phyloP scores from a whole-genome alignment of 164 flowering plant genomes.

The Saururus chinensis region DNA sequence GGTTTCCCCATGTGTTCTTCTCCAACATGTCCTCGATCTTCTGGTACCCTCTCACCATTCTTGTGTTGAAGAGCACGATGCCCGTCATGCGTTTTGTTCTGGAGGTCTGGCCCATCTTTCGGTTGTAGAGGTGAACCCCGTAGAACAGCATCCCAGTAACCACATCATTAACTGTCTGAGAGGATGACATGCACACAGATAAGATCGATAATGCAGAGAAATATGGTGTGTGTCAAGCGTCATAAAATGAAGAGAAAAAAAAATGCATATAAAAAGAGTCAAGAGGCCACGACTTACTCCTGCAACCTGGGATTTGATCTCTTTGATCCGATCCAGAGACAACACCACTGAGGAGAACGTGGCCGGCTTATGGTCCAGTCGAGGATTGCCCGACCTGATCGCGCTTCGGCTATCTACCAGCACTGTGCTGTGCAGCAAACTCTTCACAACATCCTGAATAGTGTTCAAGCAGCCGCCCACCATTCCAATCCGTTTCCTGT shows the following conservation, averaged over 20 bases:
- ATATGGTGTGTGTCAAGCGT: too few relatives aligned
- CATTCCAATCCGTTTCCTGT: neutral
- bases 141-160: slow-evolving; percentile 32
- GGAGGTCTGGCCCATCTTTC: slow-evolving; percentile 8
- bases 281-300: slow-evolving; percentile 25
- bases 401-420: slow-evolving; percentile 34
- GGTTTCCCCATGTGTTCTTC: slow-evolving; percentile 31
- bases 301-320: slow-evolving; percentile 34
- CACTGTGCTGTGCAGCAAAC: slow-evolving; percentile 23
- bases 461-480: slow-evolving; percentile 11
- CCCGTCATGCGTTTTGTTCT: slow-evolving; percentile 24
- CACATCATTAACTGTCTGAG: slow-evolving; percentile 51
- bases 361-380: slow-evolving; percentile 21
- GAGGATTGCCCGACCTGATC: slow-evolving; percentile 28
- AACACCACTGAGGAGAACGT: slow-evolving; percentile 13
- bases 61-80: slow-evolving; percentile 43
- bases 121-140: slow-evolving; percentile 46
- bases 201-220: too few relatives aligned
- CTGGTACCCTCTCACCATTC: slow-evolving; percentile 26
- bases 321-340: slow-evolving; percentile 33
- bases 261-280: too few relatives aligned
- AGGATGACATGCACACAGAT: neutral
- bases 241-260: too few relatives aligned
- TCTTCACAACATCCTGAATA: slow-evolving; percentile 28
- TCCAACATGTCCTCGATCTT: slow-evolving; percentile 34